Base-by-base conservation (phyloP, 2,329 filamentous ascomycete species). In the Zopfia rhizophila region DNA sequence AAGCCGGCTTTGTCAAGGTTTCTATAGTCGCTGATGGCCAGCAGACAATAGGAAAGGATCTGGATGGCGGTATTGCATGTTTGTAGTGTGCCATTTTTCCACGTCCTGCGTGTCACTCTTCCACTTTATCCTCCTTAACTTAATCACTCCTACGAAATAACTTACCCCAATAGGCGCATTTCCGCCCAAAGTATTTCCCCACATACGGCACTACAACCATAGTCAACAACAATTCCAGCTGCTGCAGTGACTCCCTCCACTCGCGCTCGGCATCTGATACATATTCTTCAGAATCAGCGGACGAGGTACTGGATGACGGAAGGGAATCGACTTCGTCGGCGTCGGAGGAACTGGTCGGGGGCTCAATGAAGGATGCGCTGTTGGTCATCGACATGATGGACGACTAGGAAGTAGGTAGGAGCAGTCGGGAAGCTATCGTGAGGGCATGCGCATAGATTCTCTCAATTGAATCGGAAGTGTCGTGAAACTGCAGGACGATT, bases 111-210 rank as follows among this genome's bases (percentile, higher is more conserved):
- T n/a, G n/a, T n/a, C 30, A 11, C 11, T 17, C 22, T 3, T 40
- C 22, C 17, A 27, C 27, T 5, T 8, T 11, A 36, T 18, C 27
- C 16, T 4, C 27, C n/a, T n/a, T n/a, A n/a, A n/a, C n/a, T n/a
- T n/a, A n/a, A n/a, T n/a, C n/a, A n/a, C n/a, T 10, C 21, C 17
- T 21, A 14, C 13, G 40, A 40, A 7, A 53, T 47, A 17, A 79
- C 88, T 70, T 81, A 97, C 93, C 91, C 90, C 91, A 97, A 70
- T 96, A 97, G 48, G 93, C 93, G 77, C 92, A 95, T 73, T 91
- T 95, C 70, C 94, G 83, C 32, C 94, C 94, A 72, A 97, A 85
- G 75, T 91, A 97, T 75, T 97, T 99, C 48, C 94, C 94, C 59
- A 91, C 78, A 72, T 96, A 97, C 3, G 94, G 94, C 38, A 99